A percentile compares a stretch with the other conserved stretches of the same genome.
Evolutionary conservation across 139 green algal species (phyloP).

Genomic region (Volvox africanus): DNA sequence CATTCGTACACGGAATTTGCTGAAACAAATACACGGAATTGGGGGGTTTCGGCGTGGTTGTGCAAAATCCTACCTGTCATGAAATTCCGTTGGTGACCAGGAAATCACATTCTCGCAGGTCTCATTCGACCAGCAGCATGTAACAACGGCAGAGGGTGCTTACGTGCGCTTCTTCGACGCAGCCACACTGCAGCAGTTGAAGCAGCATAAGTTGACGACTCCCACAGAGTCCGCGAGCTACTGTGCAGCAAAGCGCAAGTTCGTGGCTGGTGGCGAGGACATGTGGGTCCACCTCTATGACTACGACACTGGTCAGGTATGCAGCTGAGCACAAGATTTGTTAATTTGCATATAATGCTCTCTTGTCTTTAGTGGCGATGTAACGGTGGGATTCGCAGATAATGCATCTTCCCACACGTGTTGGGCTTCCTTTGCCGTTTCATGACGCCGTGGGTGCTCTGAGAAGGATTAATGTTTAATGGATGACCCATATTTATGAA

Average conservation of each 20-base stretch:
- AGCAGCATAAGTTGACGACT: constrained; percentile 65
- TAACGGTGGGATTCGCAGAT: too few relatives aligned
- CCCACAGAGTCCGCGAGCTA: constrained; percentile 87
- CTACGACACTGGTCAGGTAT: constrained; percentile 78
- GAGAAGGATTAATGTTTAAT: too few relatives aligned
- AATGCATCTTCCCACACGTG: too few relatives aligned
- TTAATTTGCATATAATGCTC: not conserved
- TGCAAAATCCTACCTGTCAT: not conserved
- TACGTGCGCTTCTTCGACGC: constrained; percentile 87
- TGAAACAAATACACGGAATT: too few relatives aligned
- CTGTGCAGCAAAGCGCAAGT: constrained; percentile 69
- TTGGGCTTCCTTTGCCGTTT: too few relatives aligned
- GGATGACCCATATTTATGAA: too few relatives aligned
- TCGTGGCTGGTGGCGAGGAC: constrained; percentile 93
- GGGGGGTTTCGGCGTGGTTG: too few relatives aligned
- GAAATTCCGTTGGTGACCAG: too few relatives aligned
- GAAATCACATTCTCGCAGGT: constrained; percentile 48
- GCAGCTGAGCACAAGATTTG: not conserved
- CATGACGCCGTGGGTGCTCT: too few relatives aligned
- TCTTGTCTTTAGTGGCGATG: too few relatives aligned
- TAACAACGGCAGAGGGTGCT: constrained; percentile 88
- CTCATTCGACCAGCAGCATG: constrained; percentile 71
- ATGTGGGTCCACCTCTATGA: constrained; percentile 98
- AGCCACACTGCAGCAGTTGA: constrained; percentile 61
- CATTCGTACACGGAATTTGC: too few relatives aligned